Percentiles rank a stretch among this genome's conserved stretches.
phyloP scores from a whole-genome alignment of 75 land plant genomes.

The Isoetes taiwanensis region DNA sequence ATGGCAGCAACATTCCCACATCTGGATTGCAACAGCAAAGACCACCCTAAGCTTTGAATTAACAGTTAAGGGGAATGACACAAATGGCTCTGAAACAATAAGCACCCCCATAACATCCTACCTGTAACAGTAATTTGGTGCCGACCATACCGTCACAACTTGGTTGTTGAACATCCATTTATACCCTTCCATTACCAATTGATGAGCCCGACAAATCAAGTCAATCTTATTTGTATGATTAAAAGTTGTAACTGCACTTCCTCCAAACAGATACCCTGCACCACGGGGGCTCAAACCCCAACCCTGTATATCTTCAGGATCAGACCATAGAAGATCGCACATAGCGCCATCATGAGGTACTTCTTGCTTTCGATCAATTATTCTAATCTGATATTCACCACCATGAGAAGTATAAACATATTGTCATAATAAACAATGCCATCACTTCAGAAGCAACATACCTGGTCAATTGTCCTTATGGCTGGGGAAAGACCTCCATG shows the following conservation, averaged over 20 bases:
- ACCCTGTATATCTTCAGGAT: slow-evolving; percentile 96
- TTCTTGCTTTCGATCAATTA: slow-evolving; percentile 95
- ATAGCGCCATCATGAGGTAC: slow-evolving; percentile 99
- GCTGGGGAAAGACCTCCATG: slow-evolving; percentile 98
- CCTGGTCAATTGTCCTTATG: slow-evolving; percentile 89
- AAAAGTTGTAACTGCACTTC: slow-evolving; percentile 66
- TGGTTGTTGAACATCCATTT: slow-evolving; percentile 98
- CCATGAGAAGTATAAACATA: neutral
- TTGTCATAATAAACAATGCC: neutral
- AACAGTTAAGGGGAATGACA: neutral
- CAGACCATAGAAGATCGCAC: slow-evolving; percentile 99
- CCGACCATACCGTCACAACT: slow-evolving; percentile 99
- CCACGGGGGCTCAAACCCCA: slow-evolving; percentile 99
- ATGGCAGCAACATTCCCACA: slow-evolving; percentile 99
- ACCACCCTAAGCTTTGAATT: neutral
- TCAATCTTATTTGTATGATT: slow-evolving; percentile 89
- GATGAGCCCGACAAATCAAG: slow-evolving; percentile 95
- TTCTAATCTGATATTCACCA: slow-evolving; percentile 52
- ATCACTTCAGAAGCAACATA: slow-evolving; percentile 5
- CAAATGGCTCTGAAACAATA: neutral
- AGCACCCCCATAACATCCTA: slow-evolving; percentile 10
- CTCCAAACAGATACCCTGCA: slow-evolving; percentile 95
- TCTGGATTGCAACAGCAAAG: slow-evolving; percentile 25
- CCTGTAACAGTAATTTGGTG: slow-evolving; percentile 99
- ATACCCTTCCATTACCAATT: slow-evolving; percentile 98